Evolutionary conservation across 805 yeast species (phyloP).

Genomic region (Groenewaldozyma salmanticensis): DNA sequence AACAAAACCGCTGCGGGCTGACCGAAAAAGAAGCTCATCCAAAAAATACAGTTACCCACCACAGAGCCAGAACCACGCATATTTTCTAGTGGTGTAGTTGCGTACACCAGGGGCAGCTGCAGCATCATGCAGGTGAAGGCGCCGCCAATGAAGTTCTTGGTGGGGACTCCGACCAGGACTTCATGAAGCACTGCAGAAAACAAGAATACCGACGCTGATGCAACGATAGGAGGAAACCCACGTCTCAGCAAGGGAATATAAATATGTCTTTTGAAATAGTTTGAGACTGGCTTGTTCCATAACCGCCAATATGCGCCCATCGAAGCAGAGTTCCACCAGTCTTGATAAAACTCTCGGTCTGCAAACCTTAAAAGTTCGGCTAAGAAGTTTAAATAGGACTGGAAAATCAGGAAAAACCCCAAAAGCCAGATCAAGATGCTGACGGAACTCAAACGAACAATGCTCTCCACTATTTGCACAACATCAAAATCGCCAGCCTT

Average conservation of each 20-base stretch:
- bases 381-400: conserved; percentile 32
- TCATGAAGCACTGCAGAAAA: conserved; percentile 40
- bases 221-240: conserved; percentile 24
- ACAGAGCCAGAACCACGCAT: conserved; percentile 32
- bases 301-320: conserved; percentile 38
- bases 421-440: conserved; percentile 36
- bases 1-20: conserved; percentile 37
- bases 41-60: conserved; percentile 38
- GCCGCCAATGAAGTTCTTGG: conserved; percentile 37
- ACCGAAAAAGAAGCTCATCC: conserved; percentile 38
- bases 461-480: conserved; percentile 26
- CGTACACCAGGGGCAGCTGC: conserved; percentile 34
- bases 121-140: conserved; percentile 36
- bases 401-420: conserved; percentile 35
- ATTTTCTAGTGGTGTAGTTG: conserved; percentile 34
- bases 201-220: conserved; percentile 32
- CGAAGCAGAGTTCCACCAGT: conserved; percentile 45
- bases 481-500: conserved; percentile 19
- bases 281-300: conserved; percentile 38
- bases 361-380: conserved; percentile 38
- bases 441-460: conserved; percentile 32
- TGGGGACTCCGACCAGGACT: conserved; percentile 37
- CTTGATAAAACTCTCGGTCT: conserved; percentile 37
- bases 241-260: conserved; percentile 31
- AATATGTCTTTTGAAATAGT: conserved; percentile 35